These are phyloP conservation scores for Ceratobasidium sp. DNA, from an alignment of 1,284 basidiomycete genomes.

Conservation along the genomic window DNA sequence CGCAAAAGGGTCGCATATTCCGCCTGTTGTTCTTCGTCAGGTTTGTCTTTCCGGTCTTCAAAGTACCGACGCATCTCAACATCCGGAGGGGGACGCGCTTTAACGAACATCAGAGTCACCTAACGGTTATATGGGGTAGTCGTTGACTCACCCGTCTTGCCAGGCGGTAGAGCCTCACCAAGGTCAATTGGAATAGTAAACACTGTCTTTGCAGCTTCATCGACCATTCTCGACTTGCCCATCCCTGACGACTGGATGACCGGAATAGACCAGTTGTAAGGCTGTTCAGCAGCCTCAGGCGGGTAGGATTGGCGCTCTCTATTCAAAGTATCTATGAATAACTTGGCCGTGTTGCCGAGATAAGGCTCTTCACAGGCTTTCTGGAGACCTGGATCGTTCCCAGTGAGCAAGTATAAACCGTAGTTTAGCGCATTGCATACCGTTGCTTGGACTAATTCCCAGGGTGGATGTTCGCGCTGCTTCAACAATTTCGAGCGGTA, in stretches of 20 bases:
- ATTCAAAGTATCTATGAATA: constrained; percentile 2
- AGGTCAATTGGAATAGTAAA: constrained; percentile 22
- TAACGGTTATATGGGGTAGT: no score
- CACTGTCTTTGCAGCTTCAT: constrained; percentile 5
- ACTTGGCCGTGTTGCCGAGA: background rate
- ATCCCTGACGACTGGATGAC: constrained; percentile 27
- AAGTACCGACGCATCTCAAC: background rate
- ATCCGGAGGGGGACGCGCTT: constrained; percentile 12
- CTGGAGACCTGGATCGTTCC: constrained; percentile 1
- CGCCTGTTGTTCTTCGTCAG: background rate
- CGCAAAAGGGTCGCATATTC: constrained; percentile 14
- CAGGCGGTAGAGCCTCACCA: background rate
- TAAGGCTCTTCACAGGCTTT: constrained; percentile 5
- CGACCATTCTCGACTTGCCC: constrained; percentile 22
- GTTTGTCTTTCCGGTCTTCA: background rate
- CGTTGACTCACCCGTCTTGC: background rate
- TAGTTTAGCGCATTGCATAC: background rate
- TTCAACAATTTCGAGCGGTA: background rate
- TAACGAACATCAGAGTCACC: background rate
- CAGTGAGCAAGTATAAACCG: background rate
- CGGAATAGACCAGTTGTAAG: constrained; percentile 30
- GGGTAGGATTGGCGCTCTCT: background rate
- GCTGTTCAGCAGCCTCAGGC: background rate
- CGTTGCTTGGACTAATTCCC: background rate
- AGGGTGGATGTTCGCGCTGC: no score